Evolutionary conservation across 257 asterid species (phyloP).

Genomic region (Osmanthus fragrans): DNA sequence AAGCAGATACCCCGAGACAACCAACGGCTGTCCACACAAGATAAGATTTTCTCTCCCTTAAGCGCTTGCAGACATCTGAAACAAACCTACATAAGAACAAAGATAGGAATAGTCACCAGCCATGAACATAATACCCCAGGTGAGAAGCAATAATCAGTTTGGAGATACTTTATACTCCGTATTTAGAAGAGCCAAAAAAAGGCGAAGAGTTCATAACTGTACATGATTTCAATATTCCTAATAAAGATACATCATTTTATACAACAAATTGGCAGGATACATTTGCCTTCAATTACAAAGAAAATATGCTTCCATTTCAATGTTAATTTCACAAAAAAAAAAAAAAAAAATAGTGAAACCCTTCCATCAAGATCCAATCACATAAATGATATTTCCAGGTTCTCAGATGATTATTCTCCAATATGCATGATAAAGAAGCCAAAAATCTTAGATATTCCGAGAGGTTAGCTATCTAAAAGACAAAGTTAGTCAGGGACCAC

Average conservation of each 20-base stretch:
- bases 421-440: background rate
- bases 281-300: background rate
- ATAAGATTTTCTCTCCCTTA: slow-evolving; percentile 78
- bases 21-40: slow-evolving; percentile 87
- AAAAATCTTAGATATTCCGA: background rate
- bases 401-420: background rate
- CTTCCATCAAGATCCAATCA: background rate
- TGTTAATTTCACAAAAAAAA: background rate
- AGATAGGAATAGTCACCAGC: slow-evolving; percentile 11
- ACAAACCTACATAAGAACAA: slow-evolving; percentile 59
- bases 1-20: slow-evolving; percentile 78
- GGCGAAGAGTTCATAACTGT: slow-evolving; percentile 5
- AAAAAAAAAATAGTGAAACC: background rate
- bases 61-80: slow-evolving; percentile 61
- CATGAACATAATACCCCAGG: background rate
- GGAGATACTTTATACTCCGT: background rate
- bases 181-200: background rate
- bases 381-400: slow-evolving; percentile 1
- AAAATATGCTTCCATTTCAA: background rate
- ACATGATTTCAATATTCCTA: background rate
- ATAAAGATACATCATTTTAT: background rate
- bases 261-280: background rate
- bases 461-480: background rate
- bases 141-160: background rate
- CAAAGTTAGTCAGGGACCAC: background rate